Base-by-base conservation (phyloP, 768 basidiomycete genomes). In the Leucocoprinus leucothites region DNA sequence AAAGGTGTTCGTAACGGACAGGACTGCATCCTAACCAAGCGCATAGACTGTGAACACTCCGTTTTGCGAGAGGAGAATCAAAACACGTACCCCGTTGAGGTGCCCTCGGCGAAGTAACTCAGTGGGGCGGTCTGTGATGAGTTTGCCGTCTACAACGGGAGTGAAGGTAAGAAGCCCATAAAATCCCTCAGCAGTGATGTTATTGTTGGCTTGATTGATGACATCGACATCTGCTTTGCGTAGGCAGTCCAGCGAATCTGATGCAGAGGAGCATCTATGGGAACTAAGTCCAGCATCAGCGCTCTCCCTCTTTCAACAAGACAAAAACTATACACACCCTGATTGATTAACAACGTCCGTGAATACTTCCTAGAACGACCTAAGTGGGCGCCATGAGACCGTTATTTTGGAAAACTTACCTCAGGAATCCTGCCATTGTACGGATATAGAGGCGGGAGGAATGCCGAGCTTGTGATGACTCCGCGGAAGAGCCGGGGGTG, bases 71-170 rank as follows among this genome's bases (percentile, higher is more conserved):
- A 36, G n/a, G 48, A 34, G 13, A 19, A 19, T 56, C 66, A 28
- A 13, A 16, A 2, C 16, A 57, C 73, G 14, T 38, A 80, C 78
- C 18, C 73, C 73, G 46, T 80, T 80, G 42, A 76, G 54, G 53
- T 66, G 69, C 11, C 74, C 69, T 35, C 68, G 64, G 9, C 60
- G 57, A 26, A 82, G 55, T 5, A 74, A 66, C 46, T 68, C 56
- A 0, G 68, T 74, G 5, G 79, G 77, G 21, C 75, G 67, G 47
- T 77, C 71, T 0, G 69, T 64, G 28, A 81, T 79, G 56, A 78
- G 75, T 1, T 63, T 65, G 1, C 76, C 80, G 59, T 82, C 80
- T 3, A 82, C 71, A n/a, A 82, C 78, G 0, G 80, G 79, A 13
- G 69, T 69, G 40, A 76, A 77, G 18, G 63, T 53, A 26, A 66